These are phyloP conservation scores for Ascomycota sp. DNA, from an alignment of 2,329 filamentous ascomycete species.

Conservation along the genomic window DNA sequence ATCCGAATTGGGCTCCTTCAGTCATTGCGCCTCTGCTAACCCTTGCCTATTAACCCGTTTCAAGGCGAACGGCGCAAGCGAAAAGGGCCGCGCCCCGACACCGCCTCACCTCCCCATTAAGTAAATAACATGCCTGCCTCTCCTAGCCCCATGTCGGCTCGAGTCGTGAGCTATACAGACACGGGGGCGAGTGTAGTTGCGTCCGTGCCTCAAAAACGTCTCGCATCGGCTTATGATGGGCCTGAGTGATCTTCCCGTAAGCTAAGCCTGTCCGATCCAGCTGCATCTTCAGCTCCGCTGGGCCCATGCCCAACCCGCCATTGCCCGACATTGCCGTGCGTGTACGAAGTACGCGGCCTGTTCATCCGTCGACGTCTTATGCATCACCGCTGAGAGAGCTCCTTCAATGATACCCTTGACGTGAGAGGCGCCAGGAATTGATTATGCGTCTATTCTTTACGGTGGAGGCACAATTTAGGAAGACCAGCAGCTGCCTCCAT, in stretches of 20 bases:
- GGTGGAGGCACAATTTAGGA: too few species aligned
- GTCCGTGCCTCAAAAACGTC: background rate
- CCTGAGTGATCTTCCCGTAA: background rate
- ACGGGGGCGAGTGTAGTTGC: slow-evolving; percentile 1
- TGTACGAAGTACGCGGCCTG: background rate
- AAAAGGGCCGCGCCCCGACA: too few species aligned
- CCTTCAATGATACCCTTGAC: background rate
- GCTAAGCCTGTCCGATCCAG: background rate
- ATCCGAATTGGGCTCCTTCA: too few species aligned
- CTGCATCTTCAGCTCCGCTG: slow-evolving; percentile 1
- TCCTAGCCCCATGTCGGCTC: too few species aligned
- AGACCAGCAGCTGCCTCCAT: too few species aligned
- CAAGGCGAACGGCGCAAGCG: too few species aligned
- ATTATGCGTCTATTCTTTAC: too few species aligned
- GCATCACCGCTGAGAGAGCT: background rate
- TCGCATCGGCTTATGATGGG: background rate
- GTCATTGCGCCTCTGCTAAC: too few species aligned
- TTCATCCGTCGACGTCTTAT: background rate
- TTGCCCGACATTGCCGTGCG: background rate
- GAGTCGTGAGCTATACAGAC: background rate
- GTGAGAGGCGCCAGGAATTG: too few species aligned
- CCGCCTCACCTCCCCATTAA: too few species aligned
- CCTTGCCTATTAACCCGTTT: too few species aligned
- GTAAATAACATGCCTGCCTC: background rate
- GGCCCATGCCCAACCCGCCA: background rate